Conservation (phyloP, 306 rosid species). For the Trichosanthes truncata region DNA sequence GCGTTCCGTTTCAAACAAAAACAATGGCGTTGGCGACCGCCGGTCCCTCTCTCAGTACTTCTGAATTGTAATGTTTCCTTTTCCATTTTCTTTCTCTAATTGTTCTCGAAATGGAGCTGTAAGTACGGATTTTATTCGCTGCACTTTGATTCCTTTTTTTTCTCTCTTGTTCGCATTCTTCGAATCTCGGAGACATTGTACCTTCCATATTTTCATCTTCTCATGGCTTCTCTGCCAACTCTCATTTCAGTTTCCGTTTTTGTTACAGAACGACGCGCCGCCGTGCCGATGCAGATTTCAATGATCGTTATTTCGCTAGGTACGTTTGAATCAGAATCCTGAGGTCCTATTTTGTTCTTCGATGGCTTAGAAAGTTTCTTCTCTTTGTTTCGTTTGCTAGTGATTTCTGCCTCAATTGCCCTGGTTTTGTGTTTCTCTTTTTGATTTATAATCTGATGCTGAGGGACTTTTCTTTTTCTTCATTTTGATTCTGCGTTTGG, state of each 20-base stretch:
- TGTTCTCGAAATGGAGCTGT: not conserved
- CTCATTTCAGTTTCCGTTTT: not conserved
- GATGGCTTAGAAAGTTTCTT: not conserved
- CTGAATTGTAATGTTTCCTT: not conserved
- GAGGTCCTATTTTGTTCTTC: not conserved
- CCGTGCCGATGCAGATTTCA: not conserved
- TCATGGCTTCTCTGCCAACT: not conserved
- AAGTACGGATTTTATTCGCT: not conserved
- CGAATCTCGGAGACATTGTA: not conserved
- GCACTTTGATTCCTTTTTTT: conserved; percentile 1
- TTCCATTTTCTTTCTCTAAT: not conserved
- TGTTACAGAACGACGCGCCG: not conserved
- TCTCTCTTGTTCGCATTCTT: not conserved
- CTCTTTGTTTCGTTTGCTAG: not conserved
- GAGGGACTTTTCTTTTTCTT: not conserved
- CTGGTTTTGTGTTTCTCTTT: not conserved
- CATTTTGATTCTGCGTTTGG: not conserved
- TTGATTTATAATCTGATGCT: not conserved
- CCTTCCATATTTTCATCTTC: not conserved
- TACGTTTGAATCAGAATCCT: not conserved
- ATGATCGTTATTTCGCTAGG: not conserved
- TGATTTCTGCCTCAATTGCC: not conserved
- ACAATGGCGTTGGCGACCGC: conserved; percentile 1
- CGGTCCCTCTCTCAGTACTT: not conserved
- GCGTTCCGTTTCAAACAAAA: conserved; percentile 13